A percentile compares a stretch with the other conserved stretches of the same genome.
phyloP scores from a whole-genome alignment of 148 eudicot species.

The Heliamphora exappendiculata region DNA sequence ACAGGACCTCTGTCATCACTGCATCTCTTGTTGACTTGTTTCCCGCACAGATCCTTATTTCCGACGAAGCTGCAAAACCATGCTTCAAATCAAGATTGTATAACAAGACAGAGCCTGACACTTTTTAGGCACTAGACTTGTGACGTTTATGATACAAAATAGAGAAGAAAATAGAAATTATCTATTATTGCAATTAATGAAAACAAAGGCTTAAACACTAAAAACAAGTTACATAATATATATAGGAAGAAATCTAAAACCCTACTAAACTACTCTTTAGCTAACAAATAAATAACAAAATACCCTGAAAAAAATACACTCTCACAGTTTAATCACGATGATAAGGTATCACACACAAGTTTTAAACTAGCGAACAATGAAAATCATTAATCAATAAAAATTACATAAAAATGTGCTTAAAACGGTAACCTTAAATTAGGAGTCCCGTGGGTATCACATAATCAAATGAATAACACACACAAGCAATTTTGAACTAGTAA shows the following conservation, averaged over 20 bases:
- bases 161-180: neutral
- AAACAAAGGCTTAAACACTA: too few species aligned
- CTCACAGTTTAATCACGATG: too few species aligned
- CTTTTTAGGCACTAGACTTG: neutral
- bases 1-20: constrained; percentile 37
- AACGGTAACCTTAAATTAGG: neutral
- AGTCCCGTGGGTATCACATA: neutral
- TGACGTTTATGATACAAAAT: neutral
- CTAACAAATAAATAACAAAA: too few species aligned
- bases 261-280: too few species aligned
- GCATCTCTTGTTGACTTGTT: constrained; percentile 55
- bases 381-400: too few species aligned
- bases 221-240: too few species aligned
- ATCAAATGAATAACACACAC: neutral
- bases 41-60: constrained; percentile 74
- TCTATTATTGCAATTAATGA: neutral
- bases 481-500: neutral
- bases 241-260: too few species aligned
- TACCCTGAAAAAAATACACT: too few species aligned
- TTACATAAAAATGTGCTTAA: too few species aligned
- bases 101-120: neutral
- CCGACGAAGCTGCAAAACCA: constrained; percentile 63
- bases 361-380: too few species aligned
- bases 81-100: neutral
- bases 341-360: too few species aligned